Percentiles rank a stretch among this genome's conserved stretches.
Conservation (phyloP, 192 early-diverging fungal species). For the Coemansia umbellata region DNA sequence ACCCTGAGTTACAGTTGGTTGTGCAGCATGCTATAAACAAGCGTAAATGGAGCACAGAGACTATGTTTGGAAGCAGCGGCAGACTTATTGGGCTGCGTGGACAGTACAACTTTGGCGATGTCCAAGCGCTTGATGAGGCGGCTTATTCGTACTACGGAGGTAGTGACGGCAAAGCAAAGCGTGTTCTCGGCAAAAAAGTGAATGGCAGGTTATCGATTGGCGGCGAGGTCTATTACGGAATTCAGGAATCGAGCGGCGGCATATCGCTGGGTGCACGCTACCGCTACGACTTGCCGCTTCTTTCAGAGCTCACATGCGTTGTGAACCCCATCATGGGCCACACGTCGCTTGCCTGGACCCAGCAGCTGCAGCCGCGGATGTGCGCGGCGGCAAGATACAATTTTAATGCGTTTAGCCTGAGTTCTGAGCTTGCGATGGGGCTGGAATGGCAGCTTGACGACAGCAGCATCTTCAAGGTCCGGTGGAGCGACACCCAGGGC, state of each 20-base stretch:
- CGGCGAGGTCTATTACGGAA: conserved; percentile 69
- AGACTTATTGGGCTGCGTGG: conserved; percentile 75
- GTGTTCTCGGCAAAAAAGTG: not conserved
- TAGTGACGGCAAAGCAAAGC: conserved; percentile 12
- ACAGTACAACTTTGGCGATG: conserved; percentile 69
- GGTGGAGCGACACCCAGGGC: conserved; percentile 51
- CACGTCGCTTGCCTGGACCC: conserved; percentile 76
- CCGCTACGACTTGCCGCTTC: conserved; percentile 54
- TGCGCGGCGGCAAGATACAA: conserved; percentile 81
- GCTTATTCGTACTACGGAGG: conserved; percentile 21
- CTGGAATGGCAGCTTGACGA: conserved; percentile 69
- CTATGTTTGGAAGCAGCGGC: conserved; percentile 72
- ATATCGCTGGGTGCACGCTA: conserved; percentile 68
- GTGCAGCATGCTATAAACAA: conserved; percentile 63
- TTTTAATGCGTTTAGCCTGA: conserved; percentile 88
- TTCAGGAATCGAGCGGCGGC: conserved; percentile 85
- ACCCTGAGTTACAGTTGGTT: conserved; percentile 38
- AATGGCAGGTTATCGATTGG: conserved; percentile 51
- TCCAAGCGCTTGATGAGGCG: conserved; percentile 15
- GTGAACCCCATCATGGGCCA: conserved; percentile 95
- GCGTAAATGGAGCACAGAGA: conserved; percentile 70
- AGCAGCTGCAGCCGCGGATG: conserved; percentile 66
- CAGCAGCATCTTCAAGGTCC: conserved; percentile 55
- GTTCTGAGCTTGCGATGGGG: conserved; percentile 85
- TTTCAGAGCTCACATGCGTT: conserved; percentile 61